Conservation (phyloP, 140 eudicot genomes). For the Bidens hawaiensis region DNA sequence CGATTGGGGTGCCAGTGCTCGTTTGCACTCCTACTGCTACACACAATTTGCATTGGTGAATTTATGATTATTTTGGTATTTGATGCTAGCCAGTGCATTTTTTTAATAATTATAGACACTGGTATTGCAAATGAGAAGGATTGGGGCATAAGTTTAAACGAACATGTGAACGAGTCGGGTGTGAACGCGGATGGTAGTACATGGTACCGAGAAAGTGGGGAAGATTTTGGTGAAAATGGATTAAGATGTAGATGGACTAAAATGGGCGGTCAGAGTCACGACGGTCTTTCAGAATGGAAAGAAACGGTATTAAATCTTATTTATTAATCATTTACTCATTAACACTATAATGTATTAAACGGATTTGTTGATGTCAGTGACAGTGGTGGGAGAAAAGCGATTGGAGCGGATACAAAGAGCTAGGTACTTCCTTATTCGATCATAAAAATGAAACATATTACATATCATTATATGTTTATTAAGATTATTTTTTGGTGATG, state of each 20-base stretch:
- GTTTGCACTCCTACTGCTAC: too few species aligned
- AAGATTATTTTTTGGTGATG: constrained; percentile 8
- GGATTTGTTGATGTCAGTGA: constrained; percentile 93
- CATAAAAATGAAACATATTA: not conserved
- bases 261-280: constrained; percentile 85
- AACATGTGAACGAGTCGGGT: constrained; percentile 75
- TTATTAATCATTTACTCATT: too few species aligned
- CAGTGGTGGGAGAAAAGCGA: constrained; percentile 99
- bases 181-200: constrained; percentile 82
- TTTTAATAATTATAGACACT: constrained; percentile 51
- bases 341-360: constrained; percentile 76
- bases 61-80: not conserved
- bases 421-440: constrained; percentile 56
- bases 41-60: not conserved
- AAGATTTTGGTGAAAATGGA: constrained; percentile 87
- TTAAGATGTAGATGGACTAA: constrained; percentile 89
- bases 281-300: constrained; percentile 86
- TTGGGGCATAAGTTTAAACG: constrained; percentile 82
- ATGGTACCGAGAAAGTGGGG: constrained; percentile 90
- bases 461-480: not conserved
- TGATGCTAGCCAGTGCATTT: not conserved
- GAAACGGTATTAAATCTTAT: constrained; percentile 60
- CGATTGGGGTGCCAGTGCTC: not conserved
- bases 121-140: constrained; percentile 98
- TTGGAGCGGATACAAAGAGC: constrained; percentile 99